Evolutionary conservation across 1,139 yeast genomes (phyloP).

Genomic region (Zygosaccharomyces pseudobailii): DNA sequence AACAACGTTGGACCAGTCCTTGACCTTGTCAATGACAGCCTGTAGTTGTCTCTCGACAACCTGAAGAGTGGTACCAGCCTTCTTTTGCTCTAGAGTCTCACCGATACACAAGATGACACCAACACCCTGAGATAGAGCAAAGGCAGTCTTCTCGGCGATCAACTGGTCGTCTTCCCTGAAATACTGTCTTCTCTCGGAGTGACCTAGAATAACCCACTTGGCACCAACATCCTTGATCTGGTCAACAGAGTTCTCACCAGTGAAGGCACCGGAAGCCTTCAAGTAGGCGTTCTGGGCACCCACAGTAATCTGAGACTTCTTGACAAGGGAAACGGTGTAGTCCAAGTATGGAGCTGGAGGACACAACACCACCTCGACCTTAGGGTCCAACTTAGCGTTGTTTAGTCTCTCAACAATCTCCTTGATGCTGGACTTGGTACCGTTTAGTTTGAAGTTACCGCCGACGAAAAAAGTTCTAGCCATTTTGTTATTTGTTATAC

Average conservation of each 20-base stretch:
- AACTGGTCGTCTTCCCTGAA: slow-evolving; percentile 87
- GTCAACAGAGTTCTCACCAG: slow-evolving; percentile 91
- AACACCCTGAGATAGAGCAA: slow-evolving; percentile 83
- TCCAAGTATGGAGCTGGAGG: slow-evolving; percentile 94
- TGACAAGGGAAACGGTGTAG: slow-evolving; percentile 64
- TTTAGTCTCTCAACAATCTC: slow-evolving; percentile 80
- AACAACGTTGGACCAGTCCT: slow-evolving; percentile 90
- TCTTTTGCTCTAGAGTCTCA: slow-evolving; percentile 93
- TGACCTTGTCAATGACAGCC: slow-evolving; percentile 77
- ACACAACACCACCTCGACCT: slow-evolving; percentile 83
- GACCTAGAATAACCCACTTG: slow-evolving; percentile 94
- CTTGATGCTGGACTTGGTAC: slow-evolving; percentile 81
- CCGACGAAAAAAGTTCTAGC: slow-evolving; percentile 96
- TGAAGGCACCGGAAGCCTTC: slow-evolving; percentile 92
- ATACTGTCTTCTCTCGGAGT: slow-evolving; percentile 97
- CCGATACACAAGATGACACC: slow-evolving; percentile 95
- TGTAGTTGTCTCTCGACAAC: slow-evolving; percentile 88
- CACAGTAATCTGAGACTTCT: slow-evolving; percentile 65
- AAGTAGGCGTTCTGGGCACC: slow-evolving; percentile 89
- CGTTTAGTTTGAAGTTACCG: slow-evolving; percentile 99
- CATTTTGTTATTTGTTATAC: slow-evolving; percentile 34
- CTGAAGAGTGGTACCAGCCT: slow-evolving; percentile 77
- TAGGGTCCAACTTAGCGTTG: slow-evolving; percentile 64
- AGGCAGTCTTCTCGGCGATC: slow-evolving; percentile 91
- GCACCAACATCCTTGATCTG: slow-evolving; percentile 91